Evolutionary conservation across 106 monocot species (phyloP), one percentile per base, ranked within the genome.

Genomic region (Dioscorea alata): DNA sequence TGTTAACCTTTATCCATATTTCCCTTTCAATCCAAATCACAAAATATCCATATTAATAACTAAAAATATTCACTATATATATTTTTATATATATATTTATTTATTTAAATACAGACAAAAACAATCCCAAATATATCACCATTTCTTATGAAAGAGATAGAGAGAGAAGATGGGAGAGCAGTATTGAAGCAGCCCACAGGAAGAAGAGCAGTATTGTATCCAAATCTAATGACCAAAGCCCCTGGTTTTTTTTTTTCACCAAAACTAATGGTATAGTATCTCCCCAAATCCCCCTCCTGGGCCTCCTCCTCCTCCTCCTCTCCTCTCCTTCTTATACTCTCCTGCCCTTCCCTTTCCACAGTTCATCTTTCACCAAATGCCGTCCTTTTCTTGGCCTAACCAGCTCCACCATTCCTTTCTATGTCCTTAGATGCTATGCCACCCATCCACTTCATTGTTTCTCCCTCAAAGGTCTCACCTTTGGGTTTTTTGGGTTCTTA

Each of bases 231-330:
- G 1, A 18, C 57, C 9, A 57, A 33, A 32, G 69, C 69, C 69
- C 69, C 54, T 69, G 69, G 69, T 68, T 68, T 69, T 69, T 68
- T 68, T 69, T 69, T 17, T 28, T 33, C 69, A 32, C 28, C 14
- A 23, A 56, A 56, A 28, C 20, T 33, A 28, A 28, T 57, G 69
- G 69, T 69, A 57, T 69, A 42, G 17, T 42, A 24, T 15, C 12
- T 16, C 61, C 48, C 42, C 64, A 64, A 64, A 42, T 10, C 64
- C 14, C 48, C 54, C 23, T 21, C 54, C n/a, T n/a, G n/a, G n/a
- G 18, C 13, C 35, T 21, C 2, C 4, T 52, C 20, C 25, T 13
- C n/a, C n/a, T n/a, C n/a, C n/a, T n/a, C n/a, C n/a, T n/a, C n/a
- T n/a, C 54, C 31, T 12, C 18, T n/a, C 17, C 56, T n/a, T 13